These are phyloP conservation scores for Seiridium unicorne DNA, from an alignment of 2,329 filamentous ascomycete genomes.

Conservation along the genomic window DNA sequence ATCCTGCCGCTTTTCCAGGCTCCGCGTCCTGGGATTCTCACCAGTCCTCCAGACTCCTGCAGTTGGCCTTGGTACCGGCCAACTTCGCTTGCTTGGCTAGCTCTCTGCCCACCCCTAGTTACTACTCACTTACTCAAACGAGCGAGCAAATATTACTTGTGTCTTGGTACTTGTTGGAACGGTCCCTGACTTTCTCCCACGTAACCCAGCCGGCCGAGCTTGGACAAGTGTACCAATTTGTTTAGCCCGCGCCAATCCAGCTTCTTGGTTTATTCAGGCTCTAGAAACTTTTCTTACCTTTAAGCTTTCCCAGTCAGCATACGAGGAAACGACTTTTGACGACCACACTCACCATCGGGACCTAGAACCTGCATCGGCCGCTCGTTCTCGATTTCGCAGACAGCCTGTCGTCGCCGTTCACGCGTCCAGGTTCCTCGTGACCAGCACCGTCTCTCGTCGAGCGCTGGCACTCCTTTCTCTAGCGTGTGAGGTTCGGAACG, in stretches of 20 bases:
- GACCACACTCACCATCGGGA: not conserved
- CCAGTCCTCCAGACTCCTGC: no score
- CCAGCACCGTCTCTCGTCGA: not conserved
- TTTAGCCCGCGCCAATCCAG: conserved; percentile 4
- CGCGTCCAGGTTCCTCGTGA: not conserved
- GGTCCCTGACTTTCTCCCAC: not conserved
- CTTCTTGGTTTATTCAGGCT: not conserved
- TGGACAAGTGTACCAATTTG: not conserved
- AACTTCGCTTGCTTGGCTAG: no score
- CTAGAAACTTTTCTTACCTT: conserved; percentile 4
- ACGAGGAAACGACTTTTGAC: conserved; percentile 3
- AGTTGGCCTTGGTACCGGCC: no score
- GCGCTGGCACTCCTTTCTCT: not conserved
- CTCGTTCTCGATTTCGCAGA: not conserved
- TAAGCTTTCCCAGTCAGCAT: not conserved
- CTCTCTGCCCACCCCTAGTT: no score
- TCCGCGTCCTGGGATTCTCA: not conserved
- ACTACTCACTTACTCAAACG: no score
- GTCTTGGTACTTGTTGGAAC: no score
- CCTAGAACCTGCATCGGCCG: not conserved
- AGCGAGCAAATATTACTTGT: no score
- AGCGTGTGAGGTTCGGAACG: not conserved
- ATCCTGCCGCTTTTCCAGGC: conserved; percentile 1
- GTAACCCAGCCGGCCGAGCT: not conserved
- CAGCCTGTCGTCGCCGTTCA: not conserved